Evolutionary conservation across 345 rosid species (phyloP).

Genomic region (Euphorbia peplus): DNA sequence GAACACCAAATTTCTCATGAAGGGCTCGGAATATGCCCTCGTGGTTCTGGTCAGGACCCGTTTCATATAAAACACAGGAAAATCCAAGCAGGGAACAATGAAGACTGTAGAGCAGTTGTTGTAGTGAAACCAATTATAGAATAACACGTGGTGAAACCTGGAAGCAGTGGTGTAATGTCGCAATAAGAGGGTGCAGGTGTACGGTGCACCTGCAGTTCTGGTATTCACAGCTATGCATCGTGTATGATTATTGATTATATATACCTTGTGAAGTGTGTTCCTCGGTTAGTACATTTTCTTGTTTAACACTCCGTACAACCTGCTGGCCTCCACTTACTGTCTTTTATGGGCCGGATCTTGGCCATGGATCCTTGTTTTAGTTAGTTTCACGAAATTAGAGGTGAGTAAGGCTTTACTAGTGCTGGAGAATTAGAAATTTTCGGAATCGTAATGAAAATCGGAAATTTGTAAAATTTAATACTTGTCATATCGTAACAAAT

Average conservation of each 20-base stretch:
- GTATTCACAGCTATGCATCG: conserved; percentile 5
- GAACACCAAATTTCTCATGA: too few species aligned
- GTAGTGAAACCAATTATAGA: background rate
- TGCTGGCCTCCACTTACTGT: conserved; percentile 20
- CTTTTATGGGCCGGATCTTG: background rate
- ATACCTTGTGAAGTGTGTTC: conserved; percentile 27
- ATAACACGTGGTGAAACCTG: conserved; percentile 10
- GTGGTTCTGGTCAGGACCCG: too few species aligned
- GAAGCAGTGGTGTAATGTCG: background rate
- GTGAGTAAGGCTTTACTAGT: too few species aligned
- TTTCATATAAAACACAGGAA: too few species aligned
- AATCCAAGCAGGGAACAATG: background rate
- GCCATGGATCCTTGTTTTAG: background rate
- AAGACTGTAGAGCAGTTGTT: conserved; percentile 9
- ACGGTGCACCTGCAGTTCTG: conserved; percentile 24
- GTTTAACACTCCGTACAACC: conserved; percentile 18
- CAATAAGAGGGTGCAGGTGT: conserved; percentile 5
- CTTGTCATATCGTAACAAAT: too few species aligned
- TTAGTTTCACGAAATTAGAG: too few species aligned
- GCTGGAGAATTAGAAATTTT: too few species aligned
- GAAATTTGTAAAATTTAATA: too few species aligned
- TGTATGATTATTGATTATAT: conserved; percentile 1
- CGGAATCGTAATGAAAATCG: too few species aligned
- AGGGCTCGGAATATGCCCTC: too few species aligned
- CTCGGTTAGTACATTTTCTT: conserved; percentile 15